These are phyloP conservation scores for Beauveria sp. DNA, from an alignment of 2,329 filamentous ascomycete species.

Conservation along the genomic window DNA sequence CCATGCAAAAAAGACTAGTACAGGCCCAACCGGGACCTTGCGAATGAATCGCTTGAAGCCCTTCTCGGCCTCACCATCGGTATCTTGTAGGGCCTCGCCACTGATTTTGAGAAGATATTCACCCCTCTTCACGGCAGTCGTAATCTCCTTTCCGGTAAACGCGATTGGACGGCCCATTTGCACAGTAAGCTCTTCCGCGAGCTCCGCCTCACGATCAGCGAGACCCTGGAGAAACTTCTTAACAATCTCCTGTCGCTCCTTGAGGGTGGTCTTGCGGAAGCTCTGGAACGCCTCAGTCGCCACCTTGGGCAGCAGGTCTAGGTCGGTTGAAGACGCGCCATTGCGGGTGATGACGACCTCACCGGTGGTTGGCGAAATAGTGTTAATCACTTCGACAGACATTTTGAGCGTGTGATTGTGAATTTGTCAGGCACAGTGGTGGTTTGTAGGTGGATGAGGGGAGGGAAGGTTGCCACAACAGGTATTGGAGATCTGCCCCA, in stretches of 20 bases:
- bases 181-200: conserved; percentile 78
- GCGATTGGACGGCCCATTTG: conserved; percentile 94
- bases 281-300: conserved; percentile 69
- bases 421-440: background rate
- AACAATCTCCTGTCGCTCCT: conserved; percentile 72
- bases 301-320: conserved; percentile 62
- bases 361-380: conserved; percentile 87
- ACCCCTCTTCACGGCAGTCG: conserved; percentile 76
- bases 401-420: conserved; percentile 30
- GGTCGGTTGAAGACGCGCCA: conserved; percentile 62
- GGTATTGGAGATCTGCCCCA: background rate
- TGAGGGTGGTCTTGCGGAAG: conserved; percentile 67
- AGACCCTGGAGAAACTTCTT: conserved; percentile 70
- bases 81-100: conserved; percentile 69
- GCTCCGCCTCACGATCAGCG: conserved; percentile 62
- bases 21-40: conserved; percentile 80
- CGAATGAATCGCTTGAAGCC: conserved; percentile 88
- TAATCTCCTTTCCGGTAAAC: conserved; percentile 75
- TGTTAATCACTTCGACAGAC: conserved; percentile 60
- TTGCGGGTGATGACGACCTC: conserved; percentile 73
- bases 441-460: background rate
- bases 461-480: background rate
- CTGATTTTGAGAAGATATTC: conserved; percentile 83
- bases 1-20: conserved; percentile 89
- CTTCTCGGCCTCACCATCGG: conserved; percentile 72